Conservation (phyloP, 768 basidiomycete genomes). For the Phlebiopsis gigantea region DNA sequence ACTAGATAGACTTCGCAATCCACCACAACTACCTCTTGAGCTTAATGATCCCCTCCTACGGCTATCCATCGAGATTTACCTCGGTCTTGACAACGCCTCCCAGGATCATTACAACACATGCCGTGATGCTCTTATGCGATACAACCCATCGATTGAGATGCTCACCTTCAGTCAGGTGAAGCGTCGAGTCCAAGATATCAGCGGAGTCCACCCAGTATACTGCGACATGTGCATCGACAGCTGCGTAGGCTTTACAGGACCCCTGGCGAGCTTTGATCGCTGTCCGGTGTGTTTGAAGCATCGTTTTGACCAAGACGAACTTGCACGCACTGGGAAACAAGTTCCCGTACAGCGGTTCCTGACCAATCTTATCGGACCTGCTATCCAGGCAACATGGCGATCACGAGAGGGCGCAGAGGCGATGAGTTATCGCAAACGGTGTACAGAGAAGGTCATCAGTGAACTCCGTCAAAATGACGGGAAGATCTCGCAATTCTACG, state of each 20-base stretch:
- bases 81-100: constrained; percentile 26
- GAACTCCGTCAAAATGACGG: background rate
- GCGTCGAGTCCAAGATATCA: constrained; percentile 7
- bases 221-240: constrained; percentile 15
- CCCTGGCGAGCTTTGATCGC: constrained; percentile 3
- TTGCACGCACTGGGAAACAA: no score
- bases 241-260: constrained; percentile 14
- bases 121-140: constrained; percentile 21
- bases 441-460: background rate
- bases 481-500: background rate
- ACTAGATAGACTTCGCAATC: constrained; percentile 10
- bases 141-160: constrained; percentile 16
- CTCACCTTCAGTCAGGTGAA: constrained; percentile 13
- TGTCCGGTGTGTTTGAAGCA: constrained; percentile 16
- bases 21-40: background rate
- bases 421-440: background rate
- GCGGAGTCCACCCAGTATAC: constrained; percentile 6
- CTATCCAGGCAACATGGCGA: background rate
- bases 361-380: background rate
- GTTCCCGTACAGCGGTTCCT: background rate
- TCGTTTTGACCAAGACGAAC: constrained; percentile 14
- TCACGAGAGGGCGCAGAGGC: background rate
- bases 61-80: constrained; percentile 30
- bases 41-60: constrained; percentile 15
- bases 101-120: constrained; percentile 26